phyloP scores from a whole-genome alignment of 176 grass and related monocot species.

The Tuctoria greenei region DNA sequence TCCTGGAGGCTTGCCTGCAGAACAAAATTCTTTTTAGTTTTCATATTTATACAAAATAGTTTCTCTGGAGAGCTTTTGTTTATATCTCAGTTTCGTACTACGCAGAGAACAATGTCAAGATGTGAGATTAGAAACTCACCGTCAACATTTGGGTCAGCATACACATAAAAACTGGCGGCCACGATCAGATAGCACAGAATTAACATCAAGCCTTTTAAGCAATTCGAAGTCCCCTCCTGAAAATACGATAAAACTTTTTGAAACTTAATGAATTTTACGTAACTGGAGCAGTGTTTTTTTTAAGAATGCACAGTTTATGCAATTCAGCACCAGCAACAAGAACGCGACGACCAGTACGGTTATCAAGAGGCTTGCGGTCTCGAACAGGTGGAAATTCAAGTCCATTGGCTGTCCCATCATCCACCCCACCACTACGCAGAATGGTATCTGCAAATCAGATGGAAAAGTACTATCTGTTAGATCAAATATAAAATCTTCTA shows the following conservation, averaged over 20 bases:
- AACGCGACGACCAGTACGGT: conserved; percentile 73
- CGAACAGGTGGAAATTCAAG: conserved; percentile 82
- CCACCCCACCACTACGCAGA: conserved; percentile 71
- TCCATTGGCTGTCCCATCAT: conserved; percentile 79
- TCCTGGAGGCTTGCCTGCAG: conserved; percentile 36
- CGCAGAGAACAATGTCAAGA: neutral
- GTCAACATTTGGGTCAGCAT: conserved; percentile 52
- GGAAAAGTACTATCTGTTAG: neutral
- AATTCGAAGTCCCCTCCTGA: conserved; percentile 84
- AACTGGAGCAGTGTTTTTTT: neutral
- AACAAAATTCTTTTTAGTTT: too few species aligned
- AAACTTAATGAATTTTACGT: neutral
- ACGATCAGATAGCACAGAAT: conserved; percentile 86
- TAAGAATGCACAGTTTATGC: neutral
- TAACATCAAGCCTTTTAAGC: conserved; percentile 76
- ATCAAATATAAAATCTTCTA: neutral
- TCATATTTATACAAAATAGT: too few species aligned
- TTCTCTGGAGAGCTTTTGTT: too few species aligned
- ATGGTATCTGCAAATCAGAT: conserved; percentile 60
- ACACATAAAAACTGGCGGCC: conserved; percentile 80
- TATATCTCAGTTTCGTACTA: neutral
- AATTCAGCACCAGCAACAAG: conserved; percentile 64
- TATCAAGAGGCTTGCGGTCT: conserved; percentile 73
- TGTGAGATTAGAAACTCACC: conserved; percentile 39
- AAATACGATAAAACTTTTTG: conserved; percentile 2